These are phyloP conservation scores for Staphylotrichum tortipilum DNA, from an alignment of 495 filamentous ascomycete genomes.

Conservation along the genomic window DNA sequence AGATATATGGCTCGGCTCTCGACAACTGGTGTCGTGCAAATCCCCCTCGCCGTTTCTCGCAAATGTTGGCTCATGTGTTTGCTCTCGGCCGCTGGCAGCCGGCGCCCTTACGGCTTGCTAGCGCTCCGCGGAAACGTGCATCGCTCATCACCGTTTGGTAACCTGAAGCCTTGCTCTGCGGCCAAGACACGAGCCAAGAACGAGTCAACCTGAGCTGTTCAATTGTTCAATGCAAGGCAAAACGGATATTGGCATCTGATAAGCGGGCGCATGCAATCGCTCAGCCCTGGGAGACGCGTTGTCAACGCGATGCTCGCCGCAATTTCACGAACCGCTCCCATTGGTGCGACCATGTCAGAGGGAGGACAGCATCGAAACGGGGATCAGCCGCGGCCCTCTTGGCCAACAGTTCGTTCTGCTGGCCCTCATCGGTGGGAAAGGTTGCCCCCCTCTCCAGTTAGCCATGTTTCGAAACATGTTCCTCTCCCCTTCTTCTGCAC, in stretches of 20 bases:
- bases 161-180: background rate
- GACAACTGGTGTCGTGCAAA: too few relatives aligned
- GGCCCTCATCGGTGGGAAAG: too few relatives aligned
- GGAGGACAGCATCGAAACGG: background rate
- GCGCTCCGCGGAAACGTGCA: background rate
- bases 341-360: background rate
- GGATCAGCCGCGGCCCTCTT: too few relatives aligned
- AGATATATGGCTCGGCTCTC: too few relatives aligned
- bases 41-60: too few relatives aligned
- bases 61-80: too few relatives aligned
- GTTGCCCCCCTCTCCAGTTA: background rate
- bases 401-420: background rate
- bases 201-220: too few relatives aligned
- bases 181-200: too few relatives aligned
- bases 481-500: slow-evolving; percentile 1
- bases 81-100: background rate
- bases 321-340: background rate
- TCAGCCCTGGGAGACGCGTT: background rate
- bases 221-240: background rate
- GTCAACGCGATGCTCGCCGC: background rate
- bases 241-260: slow-evolving; percentile 1
- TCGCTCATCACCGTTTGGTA: background rate
- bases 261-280: background rate
- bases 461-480: slow-evolving; percentile 1
- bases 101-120: background rate